phyloP scores from a whole-genome alignment of 345 rosid genomes.

The Aethionema arabicum region DNA sequence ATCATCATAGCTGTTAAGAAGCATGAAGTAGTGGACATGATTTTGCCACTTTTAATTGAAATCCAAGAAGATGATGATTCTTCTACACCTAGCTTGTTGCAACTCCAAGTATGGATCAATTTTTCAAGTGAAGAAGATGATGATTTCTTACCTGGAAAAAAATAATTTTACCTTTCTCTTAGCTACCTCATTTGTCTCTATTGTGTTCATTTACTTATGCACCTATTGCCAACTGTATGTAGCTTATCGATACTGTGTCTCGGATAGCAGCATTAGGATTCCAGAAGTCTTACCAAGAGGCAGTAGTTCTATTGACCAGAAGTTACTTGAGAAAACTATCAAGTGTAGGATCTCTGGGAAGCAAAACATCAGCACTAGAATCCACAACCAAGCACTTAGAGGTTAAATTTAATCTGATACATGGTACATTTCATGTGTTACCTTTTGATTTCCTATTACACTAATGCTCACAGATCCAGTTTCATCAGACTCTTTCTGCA shows the following conservation, averaged over 20 bases:
- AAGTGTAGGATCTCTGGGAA: conserved; percentile 64
- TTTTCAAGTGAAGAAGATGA: conserved; percentile 25
- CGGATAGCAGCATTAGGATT: conserved; percentile 83
- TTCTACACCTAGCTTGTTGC: conserved; percentile 62
- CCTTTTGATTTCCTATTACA: conserved; percentile 31
- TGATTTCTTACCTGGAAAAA: neutral
- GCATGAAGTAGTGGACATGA: conserved; percentile 81
- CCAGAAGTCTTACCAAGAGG: conserved; percentile 84
- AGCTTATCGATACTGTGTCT: conserved; percentile 90
- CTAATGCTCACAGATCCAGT: conserved; percentile 54
- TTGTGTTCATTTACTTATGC: conserved; percentile 30
- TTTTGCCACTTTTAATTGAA: conserved; percentile 76
- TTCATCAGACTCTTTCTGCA: conserved; percentile 97
- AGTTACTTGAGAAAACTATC: conserved; percentile 65
- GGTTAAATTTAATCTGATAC: conserved; percentile 46
- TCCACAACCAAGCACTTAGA: conserved; percentile 62
- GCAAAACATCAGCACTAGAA: conserved; percentile 63
- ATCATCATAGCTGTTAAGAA: conserved; percentile 64
- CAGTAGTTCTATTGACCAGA: conserved; percentile 77
- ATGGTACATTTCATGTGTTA: conserved; percentile 20
- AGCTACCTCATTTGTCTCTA: conserved; percentile 22
- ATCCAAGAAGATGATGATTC: conserved; percentile 85
- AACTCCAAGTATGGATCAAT: conserved; percentile 58
- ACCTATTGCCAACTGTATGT: conserved; percentile 29
- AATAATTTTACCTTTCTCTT: neutral